Base-by-base conservation (phyloP, 2,329 filamentous ascomycete genomes). In the Knufia petricola region DNA sequence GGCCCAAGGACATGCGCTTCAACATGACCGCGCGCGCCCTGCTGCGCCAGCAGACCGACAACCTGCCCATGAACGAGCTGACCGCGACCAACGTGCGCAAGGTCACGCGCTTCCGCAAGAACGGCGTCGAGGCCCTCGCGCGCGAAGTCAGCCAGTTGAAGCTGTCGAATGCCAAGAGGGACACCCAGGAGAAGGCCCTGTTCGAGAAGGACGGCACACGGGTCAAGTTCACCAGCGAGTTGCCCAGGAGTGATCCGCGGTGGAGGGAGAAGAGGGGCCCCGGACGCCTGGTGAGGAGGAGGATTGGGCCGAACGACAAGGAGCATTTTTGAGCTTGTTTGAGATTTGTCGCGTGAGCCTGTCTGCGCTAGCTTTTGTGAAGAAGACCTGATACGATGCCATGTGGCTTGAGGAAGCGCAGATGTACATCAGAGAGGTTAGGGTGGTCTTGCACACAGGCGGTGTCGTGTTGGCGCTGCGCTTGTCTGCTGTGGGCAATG, bases 1-100 rank as follows among this genome's bases (percentile, higher is more conserved):
- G 90, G 30, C 87, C 88, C 28, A 85, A 83, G 64, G 92, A 98
- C 68, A 86, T 95, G 73, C 85, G 89, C 28, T 95, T 95, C 69
- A 87, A 87, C 60, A 82, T 96, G 78, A 95, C 89, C 2, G 92
- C 92, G 21, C 85, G 84, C 59, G 82, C 87, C 0, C 75, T 96
- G 4, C 87, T 86, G 37, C 75, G 81, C 23, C 63, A 74, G 50
- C 69, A 74, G 2, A 59, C 61, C 12, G 63, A 69, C 51, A 75
- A 79, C 32, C 73, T 77, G 45, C 64, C 70, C 2, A 69, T 85
- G 59, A 84, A 80, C 57, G 76, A 85, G 26, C 71, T 92, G 58
- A 95, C 90, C 28, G 70, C 73, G 49, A 74, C 77, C 62, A 96
- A 96, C 69, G 75, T 90, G 39, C 72, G 75, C 55, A 96, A 96